Evolutionary conservation across 1,139 yeast genomes (phyloP), one percentile per base, ranked within the genome.

Genomic region (Yamadazyma trypodendri): DNA sequence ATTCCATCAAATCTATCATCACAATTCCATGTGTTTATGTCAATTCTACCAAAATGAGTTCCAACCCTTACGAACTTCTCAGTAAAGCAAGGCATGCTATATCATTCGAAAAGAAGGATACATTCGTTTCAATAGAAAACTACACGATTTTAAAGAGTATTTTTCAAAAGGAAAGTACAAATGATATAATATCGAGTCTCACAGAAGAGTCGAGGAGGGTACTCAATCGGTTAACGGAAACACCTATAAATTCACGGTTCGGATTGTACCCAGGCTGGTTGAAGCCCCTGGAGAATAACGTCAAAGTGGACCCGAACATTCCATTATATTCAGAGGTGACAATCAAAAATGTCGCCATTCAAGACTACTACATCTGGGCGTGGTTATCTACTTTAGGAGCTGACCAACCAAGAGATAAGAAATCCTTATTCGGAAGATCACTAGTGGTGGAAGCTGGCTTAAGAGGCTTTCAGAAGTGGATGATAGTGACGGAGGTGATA

Each of bases 291-390:
- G 42, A 45, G 7, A 27, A 14, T 12, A 35, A 29, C 6, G 17
- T 33, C 2, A 49, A 51, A 6, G 41, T 41, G 8, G 60, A 57
- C 37, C 55, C 56, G 2, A 58, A 66, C 40, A 65, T 68, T 14
- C 73, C 75, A 2, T 50, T 62, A 17, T 63, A 54, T 41, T 60
- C 72, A 3, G 75, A 80, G 22, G 80, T 87, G 2, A 61, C 71
- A 2, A 74, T 84, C 12, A 64, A 77, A 13, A 76, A 85, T 44
- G 83, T 85, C 1, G 74, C 87, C 2, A 77, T 88, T 23, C 95
- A 86, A 58, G 96, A 88, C 55, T 88, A 84, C 55, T 87, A 83
- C 52, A 85, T 87, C 21, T 88, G 96, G 96, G 78, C 95, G 0
- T 88, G 96, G 96, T 66, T 87, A 50, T 80, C 89, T 3, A 76